Evolutionary conservation across 2,329 filamentous ascomycete genomes (phyloP).

Genomic region (Diaporthe ilicicola): DNA sequence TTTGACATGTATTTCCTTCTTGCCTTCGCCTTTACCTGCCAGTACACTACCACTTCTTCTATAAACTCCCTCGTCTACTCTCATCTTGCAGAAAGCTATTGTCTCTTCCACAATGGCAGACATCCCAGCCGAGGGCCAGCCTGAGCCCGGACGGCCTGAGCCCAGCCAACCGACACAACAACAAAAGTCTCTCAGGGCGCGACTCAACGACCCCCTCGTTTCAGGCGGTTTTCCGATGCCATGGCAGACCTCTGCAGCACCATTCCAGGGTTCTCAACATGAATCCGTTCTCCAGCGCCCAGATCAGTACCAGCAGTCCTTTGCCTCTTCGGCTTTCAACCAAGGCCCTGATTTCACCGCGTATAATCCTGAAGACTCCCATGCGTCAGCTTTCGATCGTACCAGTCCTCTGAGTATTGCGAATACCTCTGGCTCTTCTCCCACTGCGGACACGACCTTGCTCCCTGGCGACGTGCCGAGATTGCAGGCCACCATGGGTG

Average conservation of each 20-base stretch:
- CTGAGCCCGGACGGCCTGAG: too few species aligned
- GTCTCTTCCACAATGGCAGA: background rate
- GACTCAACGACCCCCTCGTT: background rate
- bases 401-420: background rate
- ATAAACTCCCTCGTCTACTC: background rate
- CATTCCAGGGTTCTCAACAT: background rate
- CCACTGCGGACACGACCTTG: background rate
- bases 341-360: background rate
- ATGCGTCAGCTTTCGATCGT: background rate
- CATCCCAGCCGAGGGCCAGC: background rate
- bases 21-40: too few species aligned
- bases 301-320: background rate
- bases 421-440: background rate
- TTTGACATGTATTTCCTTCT: too few species aligned
- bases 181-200: background rate
- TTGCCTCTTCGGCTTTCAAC: background rate
- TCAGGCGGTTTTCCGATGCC: background rate
- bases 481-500: background rate
- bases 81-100: background rate
- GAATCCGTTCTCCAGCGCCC: background rate
- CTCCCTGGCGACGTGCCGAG: background rate
- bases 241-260: background rate
- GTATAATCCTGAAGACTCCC: too few species aligned
- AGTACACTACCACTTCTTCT: background rate
- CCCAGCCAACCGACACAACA: background rate